Evolutionary conservation across 2,329 filamentous ascomycete species (phyloP).

Genomic region (Cercospora sojina): DNA sequence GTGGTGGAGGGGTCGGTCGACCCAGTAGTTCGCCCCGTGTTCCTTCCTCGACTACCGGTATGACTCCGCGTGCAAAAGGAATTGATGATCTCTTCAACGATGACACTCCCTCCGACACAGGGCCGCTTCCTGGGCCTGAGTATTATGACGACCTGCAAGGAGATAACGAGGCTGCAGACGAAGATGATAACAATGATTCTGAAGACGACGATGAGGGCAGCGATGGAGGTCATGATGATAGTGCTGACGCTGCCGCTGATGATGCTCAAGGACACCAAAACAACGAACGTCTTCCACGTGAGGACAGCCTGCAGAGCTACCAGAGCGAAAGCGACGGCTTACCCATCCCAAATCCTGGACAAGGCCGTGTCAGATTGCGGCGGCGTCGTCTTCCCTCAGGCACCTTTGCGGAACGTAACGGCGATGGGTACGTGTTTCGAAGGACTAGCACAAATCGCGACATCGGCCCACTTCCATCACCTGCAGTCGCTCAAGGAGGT

Average conservation of each 20-base stretch:
- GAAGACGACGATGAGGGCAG: background rate
- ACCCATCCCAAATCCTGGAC: background rate
- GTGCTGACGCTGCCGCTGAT: background rate
- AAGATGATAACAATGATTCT: background rate
- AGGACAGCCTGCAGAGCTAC: background rate
- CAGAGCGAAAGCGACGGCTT: background rate
- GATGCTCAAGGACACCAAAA: background rate
- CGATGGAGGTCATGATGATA: background rate
- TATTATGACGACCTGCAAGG: background rate
- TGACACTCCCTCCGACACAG: background rate
- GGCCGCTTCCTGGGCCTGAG: background rate
- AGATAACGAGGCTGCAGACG: background rate
- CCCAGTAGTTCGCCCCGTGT: background rate
- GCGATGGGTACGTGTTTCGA: background rate
- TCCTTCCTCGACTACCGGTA: background rate
- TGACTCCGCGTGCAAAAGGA: background rate
- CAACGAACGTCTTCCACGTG: background rate
- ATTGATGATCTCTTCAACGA: background rate
- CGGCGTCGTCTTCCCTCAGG: background rate
- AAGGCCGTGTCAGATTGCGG: background rate
- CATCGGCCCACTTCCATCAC: background rate
- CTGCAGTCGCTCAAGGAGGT: background rate
- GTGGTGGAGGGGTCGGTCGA: background rate
- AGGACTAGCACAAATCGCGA: background rate
- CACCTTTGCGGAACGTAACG: background rate